phyloP scores from a whole-genome alignment of 306 rosid genomes.

The Fagus sylvatica region DNA sequence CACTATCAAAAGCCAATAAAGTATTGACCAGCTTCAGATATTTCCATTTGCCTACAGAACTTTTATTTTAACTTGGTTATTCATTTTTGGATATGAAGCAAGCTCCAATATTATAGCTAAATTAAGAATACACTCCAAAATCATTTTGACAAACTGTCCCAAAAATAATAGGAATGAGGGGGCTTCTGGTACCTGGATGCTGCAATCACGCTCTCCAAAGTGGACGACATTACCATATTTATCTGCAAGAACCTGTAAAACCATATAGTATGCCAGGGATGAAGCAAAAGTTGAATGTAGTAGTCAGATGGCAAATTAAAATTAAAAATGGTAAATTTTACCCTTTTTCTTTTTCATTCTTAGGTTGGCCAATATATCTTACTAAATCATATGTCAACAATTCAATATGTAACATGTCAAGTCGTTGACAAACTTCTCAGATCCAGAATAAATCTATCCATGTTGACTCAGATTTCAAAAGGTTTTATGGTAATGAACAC shows the following conservation, averaged over 20 bases:
- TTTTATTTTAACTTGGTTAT: not conserved
- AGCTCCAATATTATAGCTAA: constrained; percentile 25
- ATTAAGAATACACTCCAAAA: not conserved
- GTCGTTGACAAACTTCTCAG: not conserved
- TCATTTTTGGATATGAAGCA: constrained; percentile 7
- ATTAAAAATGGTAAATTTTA: not conserved
- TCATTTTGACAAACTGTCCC: constrained; percentile 16
- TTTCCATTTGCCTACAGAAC: not conserved
- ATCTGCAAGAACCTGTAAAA: constrained; percentile 89
- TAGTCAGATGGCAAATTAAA: constrained; percentile 6
- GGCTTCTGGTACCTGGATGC: constrained; percentile 77
- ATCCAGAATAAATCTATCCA: not conserved
- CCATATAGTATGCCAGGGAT: constrained; percentile 22
- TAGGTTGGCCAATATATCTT: not conserved
- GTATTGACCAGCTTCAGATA: not conserved
- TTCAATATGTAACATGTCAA: not conserved
- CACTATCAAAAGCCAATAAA: not conserved
- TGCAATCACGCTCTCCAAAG: constrained; percentile 99
- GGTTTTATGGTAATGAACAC: not conserved
- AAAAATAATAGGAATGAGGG: constrained; percentile 8
- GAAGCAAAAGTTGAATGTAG: constrained; percentile 15
- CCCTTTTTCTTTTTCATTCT: not conserved
- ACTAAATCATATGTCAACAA: not conserved
- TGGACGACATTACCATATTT: constrained; percentile 90
- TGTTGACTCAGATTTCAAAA: not conserved